phyloP scores from a whole-genome alignment of 2,329 filamentous ascomycete species.

The Xylaria digitata region DNA sequence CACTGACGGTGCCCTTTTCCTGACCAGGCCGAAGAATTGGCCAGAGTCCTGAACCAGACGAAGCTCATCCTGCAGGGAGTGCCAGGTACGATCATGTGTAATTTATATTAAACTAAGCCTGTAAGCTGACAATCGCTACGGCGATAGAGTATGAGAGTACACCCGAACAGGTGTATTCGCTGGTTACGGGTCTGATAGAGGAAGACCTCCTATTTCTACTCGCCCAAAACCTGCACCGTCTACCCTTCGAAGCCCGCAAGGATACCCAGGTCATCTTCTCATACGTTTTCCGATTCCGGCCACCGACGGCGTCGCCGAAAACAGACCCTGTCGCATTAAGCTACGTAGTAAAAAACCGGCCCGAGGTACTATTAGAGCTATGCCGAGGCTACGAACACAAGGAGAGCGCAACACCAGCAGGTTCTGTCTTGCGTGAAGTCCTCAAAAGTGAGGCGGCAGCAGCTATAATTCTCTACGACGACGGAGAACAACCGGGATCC shows the following conservation, averaged over 20 bases:
- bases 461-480: constrained; percentile 91
- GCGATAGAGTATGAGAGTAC: constrained; percentile 81
- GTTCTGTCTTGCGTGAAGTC: constrained; percentile 88
- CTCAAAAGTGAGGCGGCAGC: constrained; percentile 90
- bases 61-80: constrained; percentile 94
- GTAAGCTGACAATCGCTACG: constrained; percentile 36
- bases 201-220: constrained; percentile 90
- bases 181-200: constrained; percentile 85
- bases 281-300: constrained; percentile 90
- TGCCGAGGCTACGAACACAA: constrained; percentile 91
- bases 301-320: constrained; percentile 72
- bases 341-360: constrained; percentile 86
- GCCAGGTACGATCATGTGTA: constrained; percentile 72
- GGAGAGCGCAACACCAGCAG: constrained; percentile 91
- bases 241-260: constrained; percentile 96
- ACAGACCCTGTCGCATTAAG: constrained; percentile 86
- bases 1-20: constrained; percentile 44
- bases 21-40: constrained; percentile 82
- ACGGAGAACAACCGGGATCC: constrained; percentile 77
- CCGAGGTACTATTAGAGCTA: constrained; percentile 86
- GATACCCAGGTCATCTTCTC: constrained; percentile 96
- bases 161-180: constrained; percentile 87
- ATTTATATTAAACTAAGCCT: neutral
- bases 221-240: constrained; percentile 81
- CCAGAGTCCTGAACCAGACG: constrained; percentile 88